Percentiles rank a stretch among this genome's conserved stretches.
Evolutionary conservation across 805 yeast genomes (phyloP).

Genomic region (Pichia paraexigua): DNA sequence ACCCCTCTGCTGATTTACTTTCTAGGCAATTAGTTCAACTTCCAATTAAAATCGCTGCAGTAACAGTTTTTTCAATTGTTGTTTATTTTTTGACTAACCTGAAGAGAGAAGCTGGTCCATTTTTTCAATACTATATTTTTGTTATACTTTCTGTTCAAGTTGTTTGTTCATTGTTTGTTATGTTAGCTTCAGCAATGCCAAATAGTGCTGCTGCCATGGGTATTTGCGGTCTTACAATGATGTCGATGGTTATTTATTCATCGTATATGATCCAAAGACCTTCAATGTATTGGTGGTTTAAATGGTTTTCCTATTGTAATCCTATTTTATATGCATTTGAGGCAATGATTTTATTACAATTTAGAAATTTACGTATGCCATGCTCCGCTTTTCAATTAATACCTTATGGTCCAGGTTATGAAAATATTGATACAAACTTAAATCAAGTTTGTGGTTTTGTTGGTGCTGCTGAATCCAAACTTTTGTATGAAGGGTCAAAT

Average conservation of each 20-base stretch:
- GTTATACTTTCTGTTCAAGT: slow-evolving; percentile 32
- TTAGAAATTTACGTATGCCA: slow-evolving; percentile 42
- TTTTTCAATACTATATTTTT: slow-evolving; percentile 42
- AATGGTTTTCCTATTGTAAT: slow-evolving; percentile 45
- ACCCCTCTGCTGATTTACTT: slow-evolving; percentile 59
- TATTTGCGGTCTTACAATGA: slow-evolving; percentile 46
- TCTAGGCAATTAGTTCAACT: slow-evolving; percentile 49
- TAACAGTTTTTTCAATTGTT: slow-evolving; percentile 37
- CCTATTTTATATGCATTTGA: slow-evolving; percentile 46
- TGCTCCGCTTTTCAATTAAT: slow-evolving; percentile 37
- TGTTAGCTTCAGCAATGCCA: slow-evolving; percentile 43
- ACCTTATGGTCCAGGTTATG: slow-evolving; percentile 51
- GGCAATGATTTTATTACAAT: slow-evolving; percentile 49
- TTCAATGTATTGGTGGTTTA: slow-evolving; percentile 55
- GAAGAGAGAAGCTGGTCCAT: slow-evolving; percentile 46
- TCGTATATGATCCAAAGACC: slow-evolving; percentile 57
- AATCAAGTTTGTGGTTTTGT: slow-evolving; percentile 44
- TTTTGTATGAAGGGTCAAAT: slow-evolving; percentile 18
- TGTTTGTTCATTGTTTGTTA: slow-evolving; percentile 45
- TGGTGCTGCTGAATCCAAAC: slow-evolving; percentile 34
- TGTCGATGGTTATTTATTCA: slow-evolving; percentile 49
- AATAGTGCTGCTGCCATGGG: slow-evolving; percentile 51
- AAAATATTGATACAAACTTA: slow-evolving; percentile 25
- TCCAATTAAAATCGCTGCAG: slow-evolving; percentile 47
- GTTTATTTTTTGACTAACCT: slow-evolving; percentile 46